Evolutionary conservation across 2,329 filamentous ascomycete species (phyloP).

Genomic region (Grosmannia serpens): DNA sequence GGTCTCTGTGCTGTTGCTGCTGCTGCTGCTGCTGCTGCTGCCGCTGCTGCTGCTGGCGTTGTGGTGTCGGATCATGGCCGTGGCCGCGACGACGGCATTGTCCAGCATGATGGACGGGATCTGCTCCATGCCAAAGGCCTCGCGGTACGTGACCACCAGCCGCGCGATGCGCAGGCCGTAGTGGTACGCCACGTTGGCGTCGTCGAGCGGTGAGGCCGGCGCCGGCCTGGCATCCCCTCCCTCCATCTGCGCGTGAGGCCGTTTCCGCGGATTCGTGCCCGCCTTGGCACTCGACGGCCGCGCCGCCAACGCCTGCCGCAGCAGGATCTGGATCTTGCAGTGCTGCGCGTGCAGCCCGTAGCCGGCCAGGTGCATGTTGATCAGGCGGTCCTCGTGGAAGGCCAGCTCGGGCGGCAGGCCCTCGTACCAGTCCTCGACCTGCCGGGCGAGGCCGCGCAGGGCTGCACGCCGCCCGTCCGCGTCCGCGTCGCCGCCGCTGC

Average conservation of each 20-base stretch:
- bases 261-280: background rate
- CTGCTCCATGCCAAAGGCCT: slow-evolving; percentile 6
- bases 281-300: background rate
- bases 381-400: slow-evolving; percentile 2
- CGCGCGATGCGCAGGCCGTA: slow-evolving; percentile 4
- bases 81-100: slow-evolving; percentile 6
- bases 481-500: background rate
- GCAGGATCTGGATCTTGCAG: slow-evolving; percentile 6
- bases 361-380: slow-evolving; percentile 3
- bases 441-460: background rate
- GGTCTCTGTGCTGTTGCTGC: background rate
- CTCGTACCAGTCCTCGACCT: slow-evolving; percentile 5
- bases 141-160: slow-evolving; percentile 5
- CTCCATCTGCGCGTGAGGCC: background rate
- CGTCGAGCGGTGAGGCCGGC: background rate
- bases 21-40: background rate
- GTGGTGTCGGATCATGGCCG: slow-evolving; percentile 3
- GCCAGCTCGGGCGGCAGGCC: slow-evolving; percentile 2
- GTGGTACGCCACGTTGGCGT: background rate
- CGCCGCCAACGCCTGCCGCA: background rate
- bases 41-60: background rate
- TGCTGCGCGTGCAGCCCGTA: slow-evolving; percentile 6
- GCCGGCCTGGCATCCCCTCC: background rate
- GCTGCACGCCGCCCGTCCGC: background rate
- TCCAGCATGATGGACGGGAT: slow-evolving; percentile 7